A percentile compares a stretch with the other conserved stretches of the same genome.
Conservation (phyloP, 805 yeast species). For the Myxozyma geophila region DNA sequence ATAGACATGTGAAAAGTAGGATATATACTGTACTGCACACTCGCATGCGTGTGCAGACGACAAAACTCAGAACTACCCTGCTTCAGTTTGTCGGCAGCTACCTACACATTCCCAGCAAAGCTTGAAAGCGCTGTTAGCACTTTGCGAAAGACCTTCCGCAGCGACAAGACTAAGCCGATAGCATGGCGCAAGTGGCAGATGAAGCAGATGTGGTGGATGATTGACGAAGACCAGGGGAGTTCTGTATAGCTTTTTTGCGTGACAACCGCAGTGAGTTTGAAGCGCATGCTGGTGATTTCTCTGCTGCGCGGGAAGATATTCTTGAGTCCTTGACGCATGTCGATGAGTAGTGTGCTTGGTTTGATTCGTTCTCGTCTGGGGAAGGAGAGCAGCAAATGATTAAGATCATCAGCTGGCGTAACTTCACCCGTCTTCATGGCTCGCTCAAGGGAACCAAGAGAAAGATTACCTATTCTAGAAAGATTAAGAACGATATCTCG, state of each 20-base stretch:
- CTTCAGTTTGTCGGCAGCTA: not conserved
- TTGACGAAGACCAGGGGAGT: constrained; percentile 1
- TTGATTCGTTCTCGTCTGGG: constrained; percentile 53
- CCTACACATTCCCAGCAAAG: constrained; percentile 1
- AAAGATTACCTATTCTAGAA: constrained; percentile 39
- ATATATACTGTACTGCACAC: too few relatives aligned
- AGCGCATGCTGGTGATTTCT: constrained; percentile 1
- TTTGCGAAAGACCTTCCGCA: constrained; percentile 1
- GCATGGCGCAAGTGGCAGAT: constrained; percentile 14
- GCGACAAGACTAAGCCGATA: constrained; percentile 4
- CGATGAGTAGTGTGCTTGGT: constrained; percentile 10
- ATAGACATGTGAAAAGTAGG: too few relatives aligned
- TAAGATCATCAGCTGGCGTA: constrained; percentile 8
- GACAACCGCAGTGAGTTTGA: constrained; percentile 11
- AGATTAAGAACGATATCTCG: constrained; percentile 38
- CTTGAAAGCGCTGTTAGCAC: constrained; percentile 3
- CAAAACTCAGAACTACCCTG: too few relatives aligned
- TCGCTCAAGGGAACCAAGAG: constrained; percentile 37
- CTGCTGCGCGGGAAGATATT: not conserved
- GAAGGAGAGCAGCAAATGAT: constrained; percentile 33
- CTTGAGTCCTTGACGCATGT: constrained; percentile 1
- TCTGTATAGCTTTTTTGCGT: not conserved
- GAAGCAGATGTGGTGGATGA: constrained; percentile 16
- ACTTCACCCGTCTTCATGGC: not conserved
- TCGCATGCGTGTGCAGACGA: too few relatives aligned